These are phyloP conservation scores for Penium margaritaceum DNA, from an alignment of 139 green algal genomes.

Conservation along the genomic window DNA sequence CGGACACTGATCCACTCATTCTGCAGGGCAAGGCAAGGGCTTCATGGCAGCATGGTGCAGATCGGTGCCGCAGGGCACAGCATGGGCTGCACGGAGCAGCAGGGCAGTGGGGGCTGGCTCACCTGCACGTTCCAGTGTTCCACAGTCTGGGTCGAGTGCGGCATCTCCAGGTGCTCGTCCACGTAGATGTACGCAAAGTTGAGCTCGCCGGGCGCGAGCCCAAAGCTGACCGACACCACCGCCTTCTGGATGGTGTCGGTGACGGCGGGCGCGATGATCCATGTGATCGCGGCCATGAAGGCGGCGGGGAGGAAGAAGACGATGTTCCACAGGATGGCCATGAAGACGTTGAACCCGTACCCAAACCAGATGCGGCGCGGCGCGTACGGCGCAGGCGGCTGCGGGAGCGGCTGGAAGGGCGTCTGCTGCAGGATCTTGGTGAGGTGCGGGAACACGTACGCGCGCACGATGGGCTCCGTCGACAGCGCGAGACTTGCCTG, in stretches of 20 bases:
- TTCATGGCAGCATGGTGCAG: too few relatives aligned
- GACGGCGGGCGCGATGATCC: slow-evolving; percentile 3
- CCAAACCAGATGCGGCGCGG: background rate
- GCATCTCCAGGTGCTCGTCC: slow-evolving; percentile 13
- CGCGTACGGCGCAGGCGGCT: background rate
- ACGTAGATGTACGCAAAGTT: slow-evolving; percentile 20
- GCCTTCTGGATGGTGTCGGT: slow-evolving; percentile 1
- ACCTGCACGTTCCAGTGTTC: slow-evolving; percentile 13
- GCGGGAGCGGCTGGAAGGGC: background rate
- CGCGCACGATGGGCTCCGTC: slow-evolving; percentile 5
- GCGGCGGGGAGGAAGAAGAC: background rate
- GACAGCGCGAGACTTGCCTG: slow-evolving; percentile 19
- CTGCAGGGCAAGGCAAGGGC: too few relatives aligned
- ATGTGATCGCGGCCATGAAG: background rate
- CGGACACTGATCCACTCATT: background rate
- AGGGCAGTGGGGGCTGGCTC: too few relatives aligned
- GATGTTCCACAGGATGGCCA: background rate
- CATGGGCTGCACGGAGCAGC: too few relatives aligned
- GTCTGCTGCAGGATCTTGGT: background rate
- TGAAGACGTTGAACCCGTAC: background rate
- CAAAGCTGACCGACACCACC: slow-evolving; percentile 7
- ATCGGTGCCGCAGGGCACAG: too few relatives aligned
- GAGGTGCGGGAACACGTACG: slow-evolving; percentile 17
- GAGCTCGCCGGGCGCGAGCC: slow-evolving; percentile 1
- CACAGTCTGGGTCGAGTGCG: background rate